Base-by-base conservation (phyloP, 208 protist species). In the Acanthamoeba healyi region DNA sequence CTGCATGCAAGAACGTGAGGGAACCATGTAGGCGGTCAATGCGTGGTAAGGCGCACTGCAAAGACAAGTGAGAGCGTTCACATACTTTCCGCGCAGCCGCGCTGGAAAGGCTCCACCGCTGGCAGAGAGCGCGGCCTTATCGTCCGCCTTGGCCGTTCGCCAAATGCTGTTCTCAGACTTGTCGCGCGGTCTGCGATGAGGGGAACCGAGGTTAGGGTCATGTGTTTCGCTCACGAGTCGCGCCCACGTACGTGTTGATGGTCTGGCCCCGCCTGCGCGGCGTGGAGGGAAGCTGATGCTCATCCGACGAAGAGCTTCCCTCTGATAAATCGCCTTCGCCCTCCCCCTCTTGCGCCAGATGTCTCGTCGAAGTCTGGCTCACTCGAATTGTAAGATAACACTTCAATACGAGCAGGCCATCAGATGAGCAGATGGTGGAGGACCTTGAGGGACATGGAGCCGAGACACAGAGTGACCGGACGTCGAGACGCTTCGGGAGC, bases 371-470 rank as follows among this genome's bases (percentile, higher is more conserved):
- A 9, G 67, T 22, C 63, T 70, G n/a, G 9, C 58, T 14, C 29
- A 34, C 14, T 14, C n/a, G 9, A 65, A 65, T 65, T 65, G 19
- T 1, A 12, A 51, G 46, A 49, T 49, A 49, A 49, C 12, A 49
- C 4, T 15, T 49, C 44, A 49, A 15, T 49, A 49, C 44, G 12
- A 49, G 12, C 12, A 49, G 12, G 12, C 12, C 44, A 49, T 49
- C 44, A 49, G 12, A 49, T 49, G 12, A 49, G 58, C 40, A 49
- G 22, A 19, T 4, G 65, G 34, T 5, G 19, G 29, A 24, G 15
- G 1, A 82, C 46, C 77, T 61, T 63, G 77, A 58, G 38, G 22
- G 46, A 61, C 77, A 63, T 61, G 77, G 77, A 87, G 10, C 46
- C 77, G 42, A 51, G 77, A 29, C 77, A 51, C 42, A 87, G 12